Base-by-base conservation (phyloP, 352 stramenopile species). In the Phytophthora agathidicida region DNA sequence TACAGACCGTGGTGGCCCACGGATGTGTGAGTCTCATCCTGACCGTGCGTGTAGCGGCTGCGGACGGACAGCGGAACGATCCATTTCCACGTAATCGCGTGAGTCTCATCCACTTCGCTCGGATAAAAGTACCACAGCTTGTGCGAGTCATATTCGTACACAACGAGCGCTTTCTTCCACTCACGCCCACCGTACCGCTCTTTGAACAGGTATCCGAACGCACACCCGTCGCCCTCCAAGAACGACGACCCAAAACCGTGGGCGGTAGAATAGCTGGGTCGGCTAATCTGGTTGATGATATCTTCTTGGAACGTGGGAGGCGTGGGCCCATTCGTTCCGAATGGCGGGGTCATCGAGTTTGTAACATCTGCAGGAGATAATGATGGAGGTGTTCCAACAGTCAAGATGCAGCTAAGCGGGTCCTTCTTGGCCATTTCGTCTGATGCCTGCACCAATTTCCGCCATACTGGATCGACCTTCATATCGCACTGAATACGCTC, bases 91-190 rank as follows among this genome's bases (percentile, higher is more conserved):
- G 87, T 74, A 64, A 96, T 96, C 20, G 75, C 65, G 27, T 94
- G 77, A 4, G 75, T 79, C 56, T 89, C 80, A 53, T 96, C 85
- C 23, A 93, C 80, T 57, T 93, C 84, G 42, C 80, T 92, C 33
- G 86, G 86, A 36, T 94, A 93, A 57, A 96, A 96, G 65, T 93
- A 96, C 86, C 86, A 96, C 16, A 96, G 51, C 62, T 96, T 96
- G 71, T 94, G 86, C 32, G 83, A 91, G 36, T 80, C 82, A 43
- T 91, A 91, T 51, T 96, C 86, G 55, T 93, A 96, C 48, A 96
- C 86, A 43, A 96, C 75, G 17, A 96, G 59, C 46, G 82, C 83
- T 54, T 93, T 93, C 47, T 93, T 86, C 86, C 86, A 96, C 60
- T 88, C 78, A 3, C 66, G 63, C 1, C 68, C 73, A 36, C 68